A percentile compares a stretch with the other conserved stretches of the same genome.
Evolutionary conservation across 257 asterid genomes (phyloP).

Genomic region (Solanum arcanum): DNA sequence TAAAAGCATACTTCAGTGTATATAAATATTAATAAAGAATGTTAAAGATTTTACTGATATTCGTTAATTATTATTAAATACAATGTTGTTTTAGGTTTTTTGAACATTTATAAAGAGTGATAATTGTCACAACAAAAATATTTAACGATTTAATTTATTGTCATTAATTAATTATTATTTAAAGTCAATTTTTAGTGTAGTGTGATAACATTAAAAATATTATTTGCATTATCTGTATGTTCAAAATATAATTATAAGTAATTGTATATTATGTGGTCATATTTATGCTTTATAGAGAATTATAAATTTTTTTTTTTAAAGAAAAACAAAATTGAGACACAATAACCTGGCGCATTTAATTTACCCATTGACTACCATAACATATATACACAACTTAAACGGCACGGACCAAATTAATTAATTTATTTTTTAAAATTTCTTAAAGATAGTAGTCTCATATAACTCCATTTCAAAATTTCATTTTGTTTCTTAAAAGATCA

Average conservation of each 20-base stretch:
- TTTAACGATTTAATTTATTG: too few species aligned
- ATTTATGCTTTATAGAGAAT: background rate
- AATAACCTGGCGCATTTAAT: background rate
- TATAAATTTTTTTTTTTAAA: background rate
- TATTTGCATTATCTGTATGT: background rate
- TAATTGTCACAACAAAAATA: too few species aligned
- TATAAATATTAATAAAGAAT: too few species aligned
- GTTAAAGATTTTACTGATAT: background rate
- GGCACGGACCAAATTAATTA: slow-evolving; percentile 17
- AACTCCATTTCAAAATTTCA: background rate
- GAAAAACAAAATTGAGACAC: background rate
- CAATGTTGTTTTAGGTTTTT: rapidly evolving
- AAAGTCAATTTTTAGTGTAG: too few species aligned
- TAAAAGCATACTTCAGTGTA: background rate
- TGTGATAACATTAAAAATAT: background rate
- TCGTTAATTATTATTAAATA: too few species aligned
- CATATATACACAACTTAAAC: slow-evolving; percentile 8
- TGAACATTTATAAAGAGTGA: too few species aligned
- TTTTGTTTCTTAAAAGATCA: background rate
- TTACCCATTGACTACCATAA: background rate
- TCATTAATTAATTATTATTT: background rate
- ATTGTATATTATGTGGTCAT: background rate
- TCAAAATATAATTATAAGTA: too few species aligned
- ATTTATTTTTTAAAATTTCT: background rate
- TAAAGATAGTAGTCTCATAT: background rate